Conservation (phyloP, 139 green algal genomes). For the Chlorella ohadii region DNA sequence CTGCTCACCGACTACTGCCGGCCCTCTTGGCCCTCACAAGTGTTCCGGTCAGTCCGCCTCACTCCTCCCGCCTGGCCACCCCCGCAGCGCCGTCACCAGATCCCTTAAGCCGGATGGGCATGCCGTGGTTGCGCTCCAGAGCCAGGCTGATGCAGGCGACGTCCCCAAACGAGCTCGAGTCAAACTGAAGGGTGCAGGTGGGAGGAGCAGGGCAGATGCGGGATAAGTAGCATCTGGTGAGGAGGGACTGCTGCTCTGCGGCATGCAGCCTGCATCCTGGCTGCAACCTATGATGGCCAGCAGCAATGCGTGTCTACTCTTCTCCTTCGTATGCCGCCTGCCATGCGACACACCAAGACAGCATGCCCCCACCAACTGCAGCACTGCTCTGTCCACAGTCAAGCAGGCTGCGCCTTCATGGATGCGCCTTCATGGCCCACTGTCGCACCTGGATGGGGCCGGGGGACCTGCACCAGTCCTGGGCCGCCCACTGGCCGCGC, state of each 20-base stretch:
- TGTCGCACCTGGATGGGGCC: slow-evolving; percentile 64
- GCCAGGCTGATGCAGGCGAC: slow-evolving; percentile 60
- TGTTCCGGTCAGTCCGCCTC: too few relatives aligned
- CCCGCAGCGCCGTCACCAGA: background rate
- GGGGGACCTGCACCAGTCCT: slow-evolving; percentile 62
- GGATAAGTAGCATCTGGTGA: too few relatives aligned
- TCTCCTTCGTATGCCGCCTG: background rate
- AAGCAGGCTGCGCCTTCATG: background rate
- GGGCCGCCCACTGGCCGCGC: slow-evolving; percentile 53
- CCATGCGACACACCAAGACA: background rate
- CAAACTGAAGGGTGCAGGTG: background rate
- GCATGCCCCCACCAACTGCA: too few relatives aligned
- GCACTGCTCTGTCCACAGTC: too few relatives aligned
- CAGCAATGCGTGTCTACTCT: too few relatives aligned
- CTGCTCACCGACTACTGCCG: too few relatives aligned
- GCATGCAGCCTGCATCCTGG: too few relatives aligned
- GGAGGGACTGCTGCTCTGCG: too few relatives aligned
- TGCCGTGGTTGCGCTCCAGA: slow-evolving; percentile 58
- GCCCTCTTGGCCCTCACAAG: too few relatives aligned
- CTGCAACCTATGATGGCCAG: too few relatives aligned
- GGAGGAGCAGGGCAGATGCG: background rate
- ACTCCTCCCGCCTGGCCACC: background rate
- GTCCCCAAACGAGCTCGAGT: slow-evolving; percentile 14
- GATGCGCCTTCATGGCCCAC: too few relatives aligned
- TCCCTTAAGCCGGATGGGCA: slow-evolving; percentile 16